phyloP scores from a whole-genome alignment of 768 basidiomycete genomes.

The Pulveroboletus sp. region DNA sequence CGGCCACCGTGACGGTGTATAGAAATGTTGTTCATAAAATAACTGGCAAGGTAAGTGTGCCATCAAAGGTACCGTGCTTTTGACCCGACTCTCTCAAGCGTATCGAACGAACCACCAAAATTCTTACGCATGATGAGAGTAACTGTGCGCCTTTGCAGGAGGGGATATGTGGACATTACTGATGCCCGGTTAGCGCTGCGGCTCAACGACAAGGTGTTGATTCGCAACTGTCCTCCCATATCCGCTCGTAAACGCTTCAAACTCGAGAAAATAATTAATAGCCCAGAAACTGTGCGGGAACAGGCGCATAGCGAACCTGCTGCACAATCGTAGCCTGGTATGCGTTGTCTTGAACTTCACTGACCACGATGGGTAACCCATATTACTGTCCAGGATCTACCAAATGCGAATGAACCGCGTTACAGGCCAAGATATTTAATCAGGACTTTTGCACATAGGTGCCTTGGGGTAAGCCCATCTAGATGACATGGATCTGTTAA shows the following conservation, averaged over 20 bases:
- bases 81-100: conserved; percentile 40
- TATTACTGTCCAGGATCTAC: background rate
- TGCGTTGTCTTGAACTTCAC: background rate
- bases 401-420: background rate
- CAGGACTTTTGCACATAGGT: background rate
- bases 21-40: conserved; percentile 66
- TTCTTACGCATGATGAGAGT: conserved; percentile 67
- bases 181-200: conserved; percentile 47
- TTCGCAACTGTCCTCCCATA: conserved; percentile 78
- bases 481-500: conserved; percentile 9
- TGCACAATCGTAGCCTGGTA: background rate
- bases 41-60: conserved; percentile 65
- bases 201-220: conserved; percentile 65
- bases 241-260: conserved; percentile 77
- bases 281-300: conserved; percentile 63
- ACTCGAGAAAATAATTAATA: conserved; percentile 61
- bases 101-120: conserved; percentile 74
- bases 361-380: background rate
- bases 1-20: conserved; percentile 78
- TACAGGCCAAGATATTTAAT: background rate
- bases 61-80: background rate
- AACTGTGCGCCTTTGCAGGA: conserved; percentile 49
- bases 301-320: conserved; percentile 19
- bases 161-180: background rate
- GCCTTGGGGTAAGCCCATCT: conserved; percentile 15